Conservation (phyloP, 768 basidiomycete genomes). For the Hemileccinum rubropunctum region DNA sequence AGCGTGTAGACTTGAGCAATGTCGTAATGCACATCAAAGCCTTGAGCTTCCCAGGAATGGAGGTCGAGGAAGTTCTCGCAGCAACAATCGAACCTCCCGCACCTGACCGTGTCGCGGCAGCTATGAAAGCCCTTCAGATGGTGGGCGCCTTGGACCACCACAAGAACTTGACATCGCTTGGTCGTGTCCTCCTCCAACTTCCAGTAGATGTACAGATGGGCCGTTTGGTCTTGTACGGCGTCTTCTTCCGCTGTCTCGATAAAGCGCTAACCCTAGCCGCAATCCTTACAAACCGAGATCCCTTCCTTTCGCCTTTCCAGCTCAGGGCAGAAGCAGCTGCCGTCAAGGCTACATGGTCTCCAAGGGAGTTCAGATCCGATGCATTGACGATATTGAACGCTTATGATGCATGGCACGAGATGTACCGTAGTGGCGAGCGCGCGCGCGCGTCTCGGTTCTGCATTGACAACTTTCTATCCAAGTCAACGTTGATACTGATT, state of each 20-base stretch:
- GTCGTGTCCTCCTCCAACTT: constrained; percentile 81
- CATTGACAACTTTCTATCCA: constrained; percentile 82
- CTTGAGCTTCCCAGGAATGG: constrained; percentile 80
- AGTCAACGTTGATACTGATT: constrained; percentile 78
- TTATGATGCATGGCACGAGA: constrained; percentile 76
- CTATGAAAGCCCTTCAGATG: constrained; percentile 77
- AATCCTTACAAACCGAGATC: constrained; percentile 85
- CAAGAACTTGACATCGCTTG: constrained; percentile 81
- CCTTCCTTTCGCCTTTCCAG: constrained; percentile 82
- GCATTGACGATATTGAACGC: constrained; percentile 75
- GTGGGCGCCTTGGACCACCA: constrained; percentile 80
- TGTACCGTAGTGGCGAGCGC: constrained; percentile 68
- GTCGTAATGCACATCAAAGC: constrained; percentile 98
- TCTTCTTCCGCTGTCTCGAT: constrained; percentile 91
- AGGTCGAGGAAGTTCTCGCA: constrained; percentile 82
- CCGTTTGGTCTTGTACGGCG: constrained; percentile 83
- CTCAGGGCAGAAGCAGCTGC: constrained; percentile 67
- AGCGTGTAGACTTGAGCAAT: constrained; percentile 82
- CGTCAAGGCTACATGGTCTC: constrained; percentile 76
- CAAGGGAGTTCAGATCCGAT: constrained; percentile 81
- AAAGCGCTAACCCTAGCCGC: constrained; percentile 88
- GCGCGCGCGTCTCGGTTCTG: constrained; percentile 71
- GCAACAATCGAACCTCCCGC: constrained; percentile 89
- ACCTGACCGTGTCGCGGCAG: constrained; percentile 68
- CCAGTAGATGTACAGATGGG: constrained; percentile 92